Conservation (phyloP, 2,329 filamentous ascomycete genomes). For the Paraconiothyrium sp. region DNA sequence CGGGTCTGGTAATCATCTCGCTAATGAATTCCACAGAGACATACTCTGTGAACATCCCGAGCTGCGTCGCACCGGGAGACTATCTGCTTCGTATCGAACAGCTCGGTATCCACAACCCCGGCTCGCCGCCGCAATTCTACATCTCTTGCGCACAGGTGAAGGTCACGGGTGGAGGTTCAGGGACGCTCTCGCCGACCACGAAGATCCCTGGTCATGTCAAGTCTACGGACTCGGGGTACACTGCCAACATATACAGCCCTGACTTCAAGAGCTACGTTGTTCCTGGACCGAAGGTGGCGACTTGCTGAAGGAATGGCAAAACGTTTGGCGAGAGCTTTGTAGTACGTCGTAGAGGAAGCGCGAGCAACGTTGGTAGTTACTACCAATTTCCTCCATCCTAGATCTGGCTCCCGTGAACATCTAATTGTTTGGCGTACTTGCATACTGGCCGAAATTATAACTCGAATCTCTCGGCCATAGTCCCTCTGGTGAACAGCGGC, state of each 20-base stretch:
- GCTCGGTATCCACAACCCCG: conserved; percentile 58
- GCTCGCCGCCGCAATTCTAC: conserved; percentile 42
- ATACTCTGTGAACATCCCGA: conserved; percentile 53
- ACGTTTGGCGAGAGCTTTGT: background rate
- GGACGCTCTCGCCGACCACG: conserved; percentile 31
- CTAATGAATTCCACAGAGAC: conserved; percentile 34
- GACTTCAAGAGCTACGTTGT: conserved; percentile 49
- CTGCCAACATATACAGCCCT: conserved; percentile 49
- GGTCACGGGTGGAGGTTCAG: conserved; percentile 51
- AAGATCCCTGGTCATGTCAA: conserved; percentile 50
- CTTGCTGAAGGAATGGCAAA: conserved; percentile 36
- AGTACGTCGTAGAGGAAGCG: background rate
- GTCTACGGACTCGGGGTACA: conserved; percentile 47
- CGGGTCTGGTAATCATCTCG: background rate
- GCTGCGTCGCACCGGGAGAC: conserved; percentile 54
- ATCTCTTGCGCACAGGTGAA: conserved; percentile 58
- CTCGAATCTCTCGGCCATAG: too few species aligned
- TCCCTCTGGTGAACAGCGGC: too few species aligned
- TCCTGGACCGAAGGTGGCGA: conserved; percentile 48
- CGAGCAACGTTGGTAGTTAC: background rate
- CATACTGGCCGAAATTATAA: too few species aligned
- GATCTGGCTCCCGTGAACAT: background rate
- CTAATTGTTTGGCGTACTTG: background rate
- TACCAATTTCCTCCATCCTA: background rate
- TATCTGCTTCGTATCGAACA: conserved; percentile 61